Conservation (phyloP, 331 rosid genomes). For the Saraca asoca region DNA sequence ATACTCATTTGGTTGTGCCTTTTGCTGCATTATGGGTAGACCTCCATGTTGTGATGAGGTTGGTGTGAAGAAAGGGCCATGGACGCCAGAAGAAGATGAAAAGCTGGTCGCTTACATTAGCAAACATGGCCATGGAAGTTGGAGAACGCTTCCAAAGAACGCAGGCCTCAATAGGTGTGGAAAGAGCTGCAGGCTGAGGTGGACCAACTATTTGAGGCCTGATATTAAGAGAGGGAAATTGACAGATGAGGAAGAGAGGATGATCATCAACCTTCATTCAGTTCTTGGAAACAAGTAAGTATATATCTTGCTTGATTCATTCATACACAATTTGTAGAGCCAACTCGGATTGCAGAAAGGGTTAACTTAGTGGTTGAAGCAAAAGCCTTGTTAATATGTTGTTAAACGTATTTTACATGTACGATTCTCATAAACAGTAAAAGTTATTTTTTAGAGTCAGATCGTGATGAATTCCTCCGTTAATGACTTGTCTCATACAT, state of each 20-base stretch:
- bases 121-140: conserved; percentile 70
- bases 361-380: too few relatives aligned
- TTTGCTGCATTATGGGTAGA: conserved; percentile 59
- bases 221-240: conserved; percentile 93
- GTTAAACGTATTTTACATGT: too few relatives aligned
- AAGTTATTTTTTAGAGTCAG: too few relatives aligned
- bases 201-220: conserved; percentile 91
- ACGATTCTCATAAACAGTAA: too few relatives aligned
- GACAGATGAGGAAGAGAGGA: conserved; percentile 67
- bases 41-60: conserved; percentile 68
- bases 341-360: too few relatives aligned
- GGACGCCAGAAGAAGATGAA: conserved; percentile 89
- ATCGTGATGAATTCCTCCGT: too few relatives aligned
- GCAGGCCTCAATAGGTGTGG: conserved; percentile 92
- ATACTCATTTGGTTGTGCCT: neutral
- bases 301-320: neutral
- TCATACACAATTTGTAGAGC: too few relatives aligned
- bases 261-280: conserved; percentile 81
- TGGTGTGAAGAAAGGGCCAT: conserved; percentile 86
- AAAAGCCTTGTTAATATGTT: too few relatives aligned
- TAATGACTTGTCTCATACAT: too few relatives aligned
- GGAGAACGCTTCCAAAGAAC: conserved; percentile 79
- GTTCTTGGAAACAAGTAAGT: conserved; percentile 79
- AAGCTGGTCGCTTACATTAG: conserved; percentile 56
- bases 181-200: conserved; percentile 88